Base-by-base conservation (phyloP, 2,329 filamentous ascomycete species). In the Ascochyta clinopodiicola region DNA sequence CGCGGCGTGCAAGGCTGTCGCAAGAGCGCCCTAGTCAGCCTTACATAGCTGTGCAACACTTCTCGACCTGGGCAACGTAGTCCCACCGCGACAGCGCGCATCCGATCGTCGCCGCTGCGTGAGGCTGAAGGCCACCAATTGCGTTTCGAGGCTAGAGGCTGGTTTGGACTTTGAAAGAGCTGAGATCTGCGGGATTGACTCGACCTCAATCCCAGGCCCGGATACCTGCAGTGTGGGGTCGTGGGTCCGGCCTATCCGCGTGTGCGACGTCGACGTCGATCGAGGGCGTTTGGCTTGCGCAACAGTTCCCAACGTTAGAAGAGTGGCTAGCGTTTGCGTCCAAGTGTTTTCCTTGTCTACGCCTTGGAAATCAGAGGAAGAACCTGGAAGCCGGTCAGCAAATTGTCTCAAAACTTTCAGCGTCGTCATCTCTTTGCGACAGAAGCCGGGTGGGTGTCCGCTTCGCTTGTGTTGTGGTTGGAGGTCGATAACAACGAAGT, bases 161-260 rank as follows among this genome's bases (percentile, higher is more conserved):
- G 45, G 36, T 31, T 40, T 46, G 46, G 27, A 32, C 13, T 31
- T 3, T 19, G 31, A 47, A 51, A 56, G 52, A 56, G 42, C 42
- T 43, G 15, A 37, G 46, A 35, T 50, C 36, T 21, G 17, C 29
- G 12, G 22, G 35, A 36, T 44, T 40, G 22, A 46, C 42, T 51
- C 25, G 21, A 54, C 38, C 52, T 47, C 36, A 47, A 45, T 46
- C 43, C 37, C 37, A 42, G 46, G 46, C 46, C 21, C 46, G 52
- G 42, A 37, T 46, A 19, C 36, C 37, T 51, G 32, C 52, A 24
- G 45, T 42, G 17, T 43, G 51, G 38, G 51, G 21, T 57, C 24
- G 37, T 42, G 37, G 34, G 24, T 47, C 43, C 46, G 29, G 38
- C 34, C 36, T 37, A 36, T 39, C 29, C 35, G 32, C 35, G 46